phyloP scores from a whole-genome alignment of 179 eudicot genomes.

The Beta corolliflora region DNA sequence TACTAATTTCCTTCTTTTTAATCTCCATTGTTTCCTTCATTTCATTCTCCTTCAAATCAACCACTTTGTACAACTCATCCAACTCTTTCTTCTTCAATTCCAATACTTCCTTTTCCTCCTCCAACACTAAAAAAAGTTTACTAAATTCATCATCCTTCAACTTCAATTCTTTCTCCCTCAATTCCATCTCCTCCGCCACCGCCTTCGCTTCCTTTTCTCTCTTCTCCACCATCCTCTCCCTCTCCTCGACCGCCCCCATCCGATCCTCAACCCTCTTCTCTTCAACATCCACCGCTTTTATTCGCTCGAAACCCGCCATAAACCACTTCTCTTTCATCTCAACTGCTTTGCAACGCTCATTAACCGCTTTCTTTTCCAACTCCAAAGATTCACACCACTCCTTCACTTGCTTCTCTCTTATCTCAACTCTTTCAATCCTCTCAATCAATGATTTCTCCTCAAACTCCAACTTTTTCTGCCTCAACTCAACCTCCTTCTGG shows the following conservation, averaged over 20 bases:
- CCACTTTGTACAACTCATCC: not conserved
- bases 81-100: not conserved
- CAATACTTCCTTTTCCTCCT: not conserved
- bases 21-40: not conserved
- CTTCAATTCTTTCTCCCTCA: conserved; percentile 14
- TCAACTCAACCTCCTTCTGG: conserved; percentile 11
- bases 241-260: not conserved
- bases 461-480: conserved; percentile 5
- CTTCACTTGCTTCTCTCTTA: conserved; percentile 26
- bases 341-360: conserved; percentile 9
- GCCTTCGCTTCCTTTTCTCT: not conserved
- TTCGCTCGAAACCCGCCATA: conserved; percentile 9
- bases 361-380: not conserved
- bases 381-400: conserved; percentile 27
- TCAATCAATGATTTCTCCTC: conserved; percentile 27
- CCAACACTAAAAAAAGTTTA: not conserved
- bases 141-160: not conserved
- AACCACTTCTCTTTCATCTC: conserved; percentile 1
- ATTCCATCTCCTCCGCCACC: conserved; percentile 4
- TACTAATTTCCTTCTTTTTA: too few relatives aligned
- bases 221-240: not conserved
- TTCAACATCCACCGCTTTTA: conserved; percentile 20
- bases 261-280: not conserved
- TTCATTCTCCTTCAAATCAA: conserved; percentile 6
- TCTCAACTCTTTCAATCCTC: conserved; percentile 7